Conservation (phyloP, 148 eudicot genomes). For the Persicaria tinctoria region DNA sequence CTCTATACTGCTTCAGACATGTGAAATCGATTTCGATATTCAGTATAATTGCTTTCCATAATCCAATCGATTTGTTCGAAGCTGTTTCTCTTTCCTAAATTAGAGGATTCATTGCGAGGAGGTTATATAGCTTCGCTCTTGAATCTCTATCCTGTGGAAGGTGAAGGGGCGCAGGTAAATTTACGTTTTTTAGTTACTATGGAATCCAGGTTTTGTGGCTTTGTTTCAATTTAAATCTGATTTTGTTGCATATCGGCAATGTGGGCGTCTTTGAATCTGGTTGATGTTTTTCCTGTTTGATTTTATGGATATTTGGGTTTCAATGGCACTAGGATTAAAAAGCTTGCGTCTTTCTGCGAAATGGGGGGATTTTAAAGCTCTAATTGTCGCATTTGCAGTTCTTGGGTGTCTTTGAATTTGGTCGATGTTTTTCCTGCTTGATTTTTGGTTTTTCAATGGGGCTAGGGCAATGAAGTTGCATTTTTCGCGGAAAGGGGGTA, state of each 20-base stretch:
- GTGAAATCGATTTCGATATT: background rate
- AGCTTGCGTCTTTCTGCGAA: background rate
- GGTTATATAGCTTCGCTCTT: background rate
- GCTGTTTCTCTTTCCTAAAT: background rate
- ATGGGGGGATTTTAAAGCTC: no score
- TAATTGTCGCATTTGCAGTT: no score
- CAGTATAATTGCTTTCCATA: constrained; percentile 3
- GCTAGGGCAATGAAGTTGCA: background rate
- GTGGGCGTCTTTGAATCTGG: background rate
- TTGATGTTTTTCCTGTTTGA: background rate
- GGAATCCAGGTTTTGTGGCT: background rate
- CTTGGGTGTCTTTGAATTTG: background rate
- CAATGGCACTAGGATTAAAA: background rate
- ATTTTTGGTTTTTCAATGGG: background rate
- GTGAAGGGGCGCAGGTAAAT: constrained; percentile 4
- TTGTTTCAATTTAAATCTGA: background rate
- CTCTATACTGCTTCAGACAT: background rate
- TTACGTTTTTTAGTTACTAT: background rate
- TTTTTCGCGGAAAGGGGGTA: background rate
- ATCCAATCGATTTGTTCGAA: background rate
- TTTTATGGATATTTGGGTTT: background rate
- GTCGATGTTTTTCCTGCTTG: background rate
- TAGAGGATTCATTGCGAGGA: background rate
- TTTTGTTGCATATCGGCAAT: background rate
- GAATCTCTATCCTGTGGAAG: background rate